Base-by-base conservation (phyloP, 257 asterid species). In the Solanum sparsipilum region DNA sequence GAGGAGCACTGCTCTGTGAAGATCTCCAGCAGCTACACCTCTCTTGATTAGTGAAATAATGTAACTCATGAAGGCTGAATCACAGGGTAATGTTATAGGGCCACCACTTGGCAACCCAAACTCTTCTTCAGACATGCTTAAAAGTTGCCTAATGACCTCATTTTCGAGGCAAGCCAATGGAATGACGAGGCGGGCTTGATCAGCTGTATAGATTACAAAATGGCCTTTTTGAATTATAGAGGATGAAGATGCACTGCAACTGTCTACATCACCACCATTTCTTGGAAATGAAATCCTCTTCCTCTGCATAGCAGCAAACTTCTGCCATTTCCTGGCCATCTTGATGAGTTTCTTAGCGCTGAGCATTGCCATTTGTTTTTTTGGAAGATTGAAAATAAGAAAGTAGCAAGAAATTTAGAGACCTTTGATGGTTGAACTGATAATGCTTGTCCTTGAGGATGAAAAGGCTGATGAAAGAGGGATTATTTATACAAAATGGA, bases 51-150 rank as follows among this genome's bases (percentile, higher is more conserved):
- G 84, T 60, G 89, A 85, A 9, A 83, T 11, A 6, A 65, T 70
- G 12, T 87, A 90, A 44, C n/a, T 71, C 90, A 91, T 27, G 76
- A 89, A 88, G 35, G 52, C 84, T 3, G 91, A 87, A 75, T 91
- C 91, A 36, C 90, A 86, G 13, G 90, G 91, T 32, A 90, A 84
- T 46, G 67, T 87, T 35, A 91, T 87, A 1, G 90, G 90, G 5
- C 91, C 87, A 11, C 34, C 6, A 11, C 56, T 75, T 39, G 46
- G 46, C 46, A 39, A 3, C 46, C 46, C 46, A 39, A 9, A 39
- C 46, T 39, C 46, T 39, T 39, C 46, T 39, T 39, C 46, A 3
- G 46, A 39, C 46, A 39, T 9, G 46, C 46, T 39, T 39, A 39
- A 39, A 9, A 39, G 46, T 39, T 39, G 46, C 4, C 46, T 39